These are phyloP conservation scores for Ostreobium quekettii DNA, from an alignment of 139 green algal genomes.

Conservation along the genomic window DNA sequence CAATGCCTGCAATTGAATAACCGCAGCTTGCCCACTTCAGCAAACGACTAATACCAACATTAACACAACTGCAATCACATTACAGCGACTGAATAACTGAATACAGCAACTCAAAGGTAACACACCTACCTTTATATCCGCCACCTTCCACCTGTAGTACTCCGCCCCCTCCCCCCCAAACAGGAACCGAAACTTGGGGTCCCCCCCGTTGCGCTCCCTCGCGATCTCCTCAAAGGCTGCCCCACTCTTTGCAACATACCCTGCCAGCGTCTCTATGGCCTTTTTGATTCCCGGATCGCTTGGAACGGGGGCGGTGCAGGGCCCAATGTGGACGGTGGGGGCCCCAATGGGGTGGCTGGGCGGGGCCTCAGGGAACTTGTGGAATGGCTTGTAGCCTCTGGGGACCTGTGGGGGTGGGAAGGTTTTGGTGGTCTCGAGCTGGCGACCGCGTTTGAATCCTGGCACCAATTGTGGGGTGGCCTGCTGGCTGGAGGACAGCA, in stretches of 20 bases:
- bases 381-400: neutral
- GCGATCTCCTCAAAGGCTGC: slow-evolving; percentile 68
- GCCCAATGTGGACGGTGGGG: slow-evolving; percentile 1
- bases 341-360: neutral
- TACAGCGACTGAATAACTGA: too few relatives aligned
- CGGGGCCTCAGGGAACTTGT: neutral
- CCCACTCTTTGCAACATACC: slow-evolving; percentile 78
- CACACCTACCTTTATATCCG: slow-evolving; percentile 10
- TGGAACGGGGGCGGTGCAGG: slow-evolving; percentile 25
- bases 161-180: slow-evolving; percentile 46
- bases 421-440: neutral
- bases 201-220: slow-evolving; percentile 38
- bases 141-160: slow-evolving; percentile 69
- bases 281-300: slow-evolving; percentile 36
- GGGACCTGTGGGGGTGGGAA: too few relatives aligned
- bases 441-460: neutral
- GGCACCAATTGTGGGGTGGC: too few relatives aligned
- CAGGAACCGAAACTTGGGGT: slow-evolving; percentile 58
- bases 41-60: too few relatives aligned
- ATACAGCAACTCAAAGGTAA: neutral
- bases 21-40: too few relatives aligned
- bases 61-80: too few relatives aligned
- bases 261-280: slow-evolving; percentile 65
- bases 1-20: neutral
- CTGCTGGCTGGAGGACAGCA: too few relatives aligned